Conservation (phyloP, 2,329 filamentous ascomycete species). For the Didymella segeticola region DNA sequence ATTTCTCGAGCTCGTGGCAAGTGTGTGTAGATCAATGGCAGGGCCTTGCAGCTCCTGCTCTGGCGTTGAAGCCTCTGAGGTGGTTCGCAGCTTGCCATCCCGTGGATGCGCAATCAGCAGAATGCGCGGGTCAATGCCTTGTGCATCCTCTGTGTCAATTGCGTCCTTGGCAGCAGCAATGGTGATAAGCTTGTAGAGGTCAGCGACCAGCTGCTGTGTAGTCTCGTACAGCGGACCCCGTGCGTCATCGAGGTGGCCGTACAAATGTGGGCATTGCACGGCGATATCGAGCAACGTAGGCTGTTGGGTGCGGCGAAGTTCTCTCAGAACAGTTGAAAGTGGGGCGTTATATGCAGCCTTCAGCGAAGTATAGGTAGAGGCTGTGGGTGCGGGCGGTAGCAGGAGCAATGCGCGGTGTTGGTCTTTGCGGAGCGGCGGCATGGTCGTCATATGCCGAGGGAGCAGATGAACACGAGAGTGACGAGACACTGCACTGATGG, state of each 20-base stretch:
- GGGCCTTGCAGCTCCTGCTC: constrained; percentile 54
- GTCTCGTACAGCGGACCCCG: constrained; percentile 67
- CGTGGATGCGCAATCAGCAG: constrained; percentile 71
- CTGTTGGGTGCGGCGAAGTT: constrained; percentile 41
- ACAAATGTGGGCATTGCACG: constrained; percentile 68
- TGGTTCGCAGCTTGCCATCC: constrained; percentile 34
- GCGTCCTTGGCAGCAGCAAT: constrained; percentile 70
- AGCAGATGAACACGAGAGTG: constrained; percentile 2
- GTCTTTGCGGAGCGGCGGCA: constrained; percentile 34
- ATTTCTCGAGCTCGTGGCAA: constrained; percentile 58
- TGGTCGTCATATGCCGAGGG: constrained; percentile 31
- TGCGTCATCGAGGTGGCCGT: constrained; percentile 57
- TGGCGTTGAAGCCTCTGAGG: constrained; percentile 31
- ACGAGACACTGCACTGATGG: not conserved
- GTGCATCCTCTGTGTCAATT: constrained; percentile 69
- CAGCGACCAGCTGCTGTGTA: constrained; percentile 77
- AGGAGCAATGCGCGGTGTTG: constrained; percentile 49
- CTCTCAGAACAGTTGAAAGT: constrained; percentile 51
- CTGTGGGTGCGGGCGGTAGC: constrained; percentile 53
- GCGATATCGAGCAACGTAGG: constrained; percentile 64
- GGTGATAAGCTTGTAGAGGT: constrained; percentile 79
- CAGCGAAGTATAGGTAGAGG: constrained; percentile 49
- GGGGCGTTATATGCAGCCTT: constrained; percentile 54
- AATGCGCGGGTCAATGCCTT: constrained; percentile 77
- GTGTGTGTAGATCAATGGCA: constrained; percentile 56